A percentile compares a stretch with the other conserved stretches of the same genome.
Conservation (phyloP, 768 basidiomycete species). For the Sutorius australiensis region DNA sequence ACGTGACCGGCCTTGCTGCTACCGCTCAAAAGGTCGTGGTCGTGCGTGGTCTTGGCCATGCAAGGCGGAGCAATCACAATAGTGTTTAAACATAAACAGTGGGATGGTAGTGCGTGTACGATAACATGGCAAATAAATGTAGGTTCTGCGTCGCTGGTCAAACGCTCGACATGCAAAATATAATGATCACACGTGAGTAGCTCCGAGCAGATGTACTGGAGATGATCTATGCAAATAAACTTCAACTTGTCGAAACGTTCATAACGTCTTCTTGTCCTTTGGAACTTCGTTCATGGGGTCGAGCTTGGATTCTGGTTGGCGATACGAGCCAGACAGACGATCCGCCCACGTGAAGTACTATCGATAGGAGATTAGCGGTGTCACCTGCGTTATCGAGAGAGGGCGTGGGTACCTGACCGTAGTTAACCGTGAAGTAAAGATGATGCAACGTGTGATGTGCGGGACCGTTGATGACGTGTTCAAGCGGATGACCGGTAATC, state of each 20-base stretch:
- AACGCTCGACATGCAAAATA: background rate
- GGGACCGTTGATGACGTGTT: slow-evolving; percentile 93
- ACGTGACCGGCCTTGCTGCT: slow-evolving; percentile 1
- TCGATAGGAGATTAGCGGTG: slow-evolving; percentile 18
- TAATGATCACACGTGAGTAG: slow-evolving; percentile 18
- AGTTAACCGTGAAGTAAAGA: slow-evolving; percentile 95
- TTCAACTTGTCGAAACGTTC: background rate
- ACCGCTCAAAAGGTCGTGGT: background rate
- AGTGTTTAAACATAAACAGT: too few relatives aligned
- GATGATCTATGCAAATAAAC: slow-evolving; percentile 3
- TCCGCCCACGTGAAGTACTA: slow-evolving; percentile 99
- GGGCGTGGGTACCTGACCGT: slow-evolving; percentile 69
- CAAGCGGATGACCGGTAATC: slow-evolving; percentile 87
- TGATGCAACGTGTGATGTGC: slow-evolving; percentile 98
- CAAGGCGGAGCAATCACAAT: too few relatives aligned
- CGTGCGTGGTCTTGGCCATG: background rate
- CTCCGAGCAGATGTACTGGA: slow-evolving; percentile 14
- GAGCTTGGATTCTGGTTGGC: slow-evolving; percentile 75
- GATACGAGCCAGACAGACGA: slow-evolving; percentile 77
- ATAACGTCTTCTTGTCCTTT: slow-evolving; percentile 30
- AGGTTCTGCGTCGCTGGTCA: background rate
- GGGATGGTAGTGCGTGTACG: background rate
- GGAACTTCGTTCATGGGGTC: slow-evolving; percentile 75
- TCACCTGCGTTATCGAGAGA: background rate
- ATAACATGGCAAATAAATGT: background rate